A percentile compares a stretch with the other conserved stretches of the same genome.
Conservation (phyloP, 2,329 filamentous ascomycete species). For the Colletotrichum chlorophyti region DNA sequence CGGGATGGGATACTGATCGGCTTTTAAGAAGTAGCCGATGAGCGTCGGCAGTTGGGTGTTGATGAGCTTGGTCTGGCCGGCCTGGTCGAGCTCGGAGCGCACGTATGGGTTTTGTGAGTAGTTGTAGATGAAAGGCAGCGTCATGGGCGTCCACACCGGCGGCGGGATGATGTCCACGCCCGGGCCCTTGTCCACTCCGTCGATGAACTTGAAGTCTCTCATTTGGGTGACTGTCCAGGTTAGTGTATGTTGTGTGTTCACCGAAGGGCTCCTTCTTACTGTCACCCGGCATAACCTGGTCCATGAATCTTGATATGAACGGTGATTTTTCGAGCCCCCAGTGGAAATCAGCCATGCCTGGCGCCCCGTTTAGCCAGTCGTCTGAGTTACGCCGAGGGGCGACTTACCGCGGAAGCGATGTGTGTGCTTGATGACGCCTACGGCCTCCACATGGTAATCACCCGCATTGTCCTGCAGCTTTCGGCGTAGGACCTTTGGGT, state of each 20-base stretch:
- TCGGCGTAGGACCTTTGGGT: slow-evolving; percentile 62
- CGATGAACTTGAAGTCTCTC: slow-evolving; percentile 66
- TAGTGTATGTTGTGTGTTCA: slow-evolving; percentile 50
- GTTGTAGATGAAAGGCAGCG: slow-evolving; percentile 77
- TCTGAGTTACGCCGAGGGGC: neutral
- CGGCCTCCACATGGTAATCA: slow-evolving; percentile 70
- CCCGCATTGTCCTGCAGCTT: slow-evolving; percentile 74
- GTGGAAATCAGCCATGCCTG: slow-evolving; percentile 83
- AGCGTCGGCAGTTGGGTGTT: slow-evolving; percentile 67
- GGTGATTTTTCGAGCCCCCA: slow-evolving; percentile 73
- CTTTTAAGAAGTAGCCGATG: slow-evolving; percentile 63
- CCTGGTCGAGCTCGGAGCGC: slow-evolving; percentile 63
- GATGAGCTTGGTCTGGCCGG: slow-evolving; percentile 58
- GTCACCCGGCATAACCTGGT: slow-evolving; percentile 74
- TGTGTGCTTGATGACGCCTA: slow-evolving; percentile 78
- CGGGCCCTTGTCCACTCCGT: slow-evolving; percentile 59
- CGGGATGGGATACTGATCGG: slow-evolving; percentile 68
- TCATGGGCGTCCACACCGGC: slow-evolving; percentile 77
- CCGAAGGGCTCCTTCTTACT: slow-evolving; percentile 51
- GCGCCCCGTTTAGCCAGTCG: slow-evolving; percentile 3
- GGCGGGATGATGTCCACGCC: slow-evolving; percentile 79
- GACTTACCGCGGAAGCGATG: slow-evolving; percentile 81
- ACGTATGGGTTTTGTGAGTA: slow-evolving; percentile 89
- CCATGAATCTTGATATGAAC: slow-evolving; percentile 74
- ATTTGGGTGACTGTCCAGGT: slow-evolving; percentile 44